A percentile compares a stretch with the other conserved stretches of the same genome.
Conservation (phyloP, 2,329 filamentous ascomycete genomes). For the Chlorencoelia australis region DNA sequence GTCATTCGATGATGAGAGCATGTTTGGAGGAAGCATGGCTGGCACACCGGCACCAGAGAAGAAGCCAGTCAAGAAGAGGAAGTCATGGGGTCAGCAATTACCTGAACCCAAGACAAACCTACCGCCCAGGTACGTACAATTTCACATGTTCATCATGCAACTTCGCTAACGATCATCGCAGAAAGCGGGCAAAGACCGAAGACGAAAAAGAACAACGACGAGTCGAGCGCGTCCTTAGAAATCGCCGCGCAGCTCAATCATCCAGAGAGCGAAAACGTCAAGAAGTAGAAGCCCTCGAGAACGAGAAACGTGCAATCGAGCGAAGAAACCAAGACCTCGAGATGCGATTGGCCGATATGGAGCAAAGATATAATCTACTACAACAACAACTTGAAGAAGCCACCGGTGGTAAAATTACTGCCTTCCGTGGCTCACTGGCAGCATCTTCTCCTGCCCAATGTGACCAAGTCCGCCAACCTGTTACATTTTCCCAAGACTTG, state of each 20-base stretch:
- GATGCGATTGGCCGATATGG: conserved; percentile 37
- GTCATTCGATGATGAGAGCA: conserved; percentile 26
- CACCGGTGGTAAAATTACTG: conserved; percentile 19
- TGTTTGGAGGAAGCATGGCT: conserved; percentile 21
- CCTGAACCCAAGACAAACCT: conserved; percentile 95
- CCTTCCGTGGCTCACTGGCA: conserved; percentile 35
- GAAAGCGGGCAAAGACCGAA: conserved; percentile 96
- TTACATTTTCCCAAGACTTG: conserved; percentile 49
- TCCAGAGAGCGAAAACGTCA: conserved; percentile 59
- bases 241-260: conserved; percentile 91
- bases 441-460: conserved; percentile 33
- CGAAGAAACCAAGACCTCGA: conserved; percentile 63
- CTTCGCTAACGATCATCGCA: conserved; percentile 28
- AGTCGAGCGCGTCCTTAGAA: conserved; percentile 92
- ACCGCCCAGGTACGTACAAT: conserved; percentile 61
- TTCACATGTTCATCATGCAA: conserved; percentile 3
- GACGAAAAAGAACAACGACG: conserved; percentile 98
- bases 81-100: conserved; percentile 96
- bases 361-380: conserved; percentile 21
- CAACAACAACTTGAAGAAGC: conserved; percentile 19
- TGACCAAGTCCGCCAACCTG: conserved; percentile 30
- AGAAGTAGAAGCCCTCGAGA: conserved; percentile 76
- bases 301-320: conserved; percentile 55
- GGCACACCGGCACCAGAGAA: conserved; percentile 39
- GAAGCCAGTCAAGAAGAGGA: conserved; percentile 83